Conservation (phyloP, 1,139 yeast genomes). For the Yamadazyma aaseri region DNA sequence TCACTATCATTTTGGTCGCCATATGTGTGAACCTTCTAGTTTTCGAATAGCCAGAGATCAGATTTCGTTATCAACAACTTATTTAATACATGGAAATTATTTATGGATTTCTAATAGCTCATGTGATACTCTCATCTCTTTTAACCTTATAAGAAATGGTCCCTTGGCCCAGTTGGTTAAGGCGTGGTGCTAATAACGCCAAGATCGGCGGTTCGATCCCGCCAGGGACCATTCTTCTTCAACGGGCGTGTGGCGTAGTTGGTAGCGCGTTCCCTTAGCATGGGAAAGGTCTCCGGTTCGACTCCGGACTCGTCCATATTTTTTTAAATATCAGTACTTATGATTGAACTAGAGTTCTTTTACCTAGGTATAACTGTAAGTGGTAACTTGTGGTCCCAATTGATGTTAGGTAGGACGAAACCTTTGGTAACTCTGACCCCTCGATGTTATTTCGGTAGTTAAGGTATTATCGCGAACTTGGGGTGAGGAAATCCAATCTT, state of each 20-base stretch:
- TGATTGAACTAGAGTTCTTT: background rate
- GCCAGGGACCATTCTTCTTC: slow-evolving; percentile 68
- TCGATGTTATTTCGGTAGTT: no score
- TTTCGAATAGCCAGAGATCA: no score
- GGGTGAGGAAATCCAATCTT: slow-evolving; percentile 1
- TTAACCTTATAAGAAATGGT: no score
- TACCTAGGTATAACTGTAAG: background rate
- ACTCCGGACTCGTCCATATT: slow-evolving; percentile 81
- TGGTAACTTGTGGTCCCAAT: no score
- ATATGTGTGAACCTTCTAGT: no score
- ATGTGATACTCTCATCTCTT: no score
- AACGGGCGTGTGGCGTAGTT: slow-evolving; percentile 87
- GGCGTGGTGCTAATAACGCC: slow-evolving; percentile 91
- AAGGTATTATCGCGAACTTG: background rate
- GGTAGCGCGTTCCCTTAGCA: slow-evolving; percentile 93
- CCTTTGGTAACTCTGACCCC: no score
- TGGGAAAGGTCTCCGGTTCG: slow-evolving; percentile 91
- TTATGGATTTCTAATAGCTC: no score
- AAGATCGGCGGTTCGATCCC: slow-evolving; percentile 85
- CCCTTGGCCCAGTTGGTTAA: slow-evolving; percentile 27
- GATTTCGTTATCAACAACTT: no score
- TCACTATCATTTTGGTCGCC: no score
- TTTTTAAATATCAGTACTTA: slow-evolving; percentile 14
- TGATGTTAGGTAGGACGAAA: no score
- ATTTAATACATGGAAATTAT: no score